These are phyloP conservation scores for Aureobasidium melanogenum DNA, from an alignment of 2,329 filamentous ascomycete genomes.

Conservation along the genomic window DNA sequence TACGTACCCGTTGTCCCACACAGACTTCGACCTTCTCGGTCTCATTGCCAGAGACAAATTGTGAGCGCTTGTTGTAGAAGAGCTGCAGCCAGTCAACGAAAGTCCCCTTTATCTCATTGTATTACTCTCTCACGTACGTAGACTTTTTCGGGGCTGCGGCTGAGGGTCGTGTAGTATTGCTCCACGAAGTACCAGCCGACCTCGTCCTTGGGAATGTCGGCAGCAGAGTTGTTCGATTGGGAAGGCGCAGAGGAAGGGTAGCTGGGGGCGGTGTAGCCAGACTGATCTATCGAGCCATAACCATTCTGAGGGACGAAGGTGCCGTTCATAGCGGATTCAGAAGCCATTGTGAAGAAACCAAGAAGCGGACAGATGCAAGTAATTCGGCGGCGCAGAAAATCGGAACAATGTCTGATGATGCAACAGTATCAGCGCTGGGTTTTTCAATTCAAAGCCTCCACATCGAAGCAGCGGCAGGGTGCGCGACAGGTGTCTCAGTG, in stretches of 20 bases:
- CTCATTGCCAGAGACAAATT: conserved; percentile 87
- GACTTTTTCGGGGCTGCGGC: conserved; percentile 87
- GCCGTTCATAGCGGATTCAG: conserved; percentile 38
- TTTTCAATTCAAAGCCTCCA: neutral
- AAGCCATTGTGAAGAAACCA: conserved; percentile 26
- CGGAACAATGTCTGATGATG: neutral
- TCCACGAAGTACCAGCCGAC: conserved; percentile 99
- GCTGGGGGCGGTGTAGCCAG: conserved; percentile 22
- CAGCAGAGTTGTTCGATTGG: conserved; percentile 16
- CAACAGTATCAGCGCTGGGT: neutral
- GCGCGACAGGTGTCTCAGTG: neutral
- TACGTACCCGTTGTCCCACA: conserved; percentile 73
- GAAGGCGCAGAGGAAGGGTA: conserved; percentile 16
- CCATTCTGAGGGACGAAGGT: conserved; percentile 35
- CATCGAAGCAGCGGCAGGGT: neutral
- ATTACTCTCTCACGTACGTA: conserved; percentile 41
- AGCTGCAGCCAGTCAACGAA: conserved; percentile 40
- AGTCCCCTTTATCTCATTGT: neutral
- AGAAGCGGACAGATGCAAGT: neutral
- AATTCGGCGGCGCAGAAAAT: neutral
- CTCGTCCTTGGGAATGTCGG: conserved; percentile 68
- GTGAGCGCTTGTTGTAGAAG: conserved; percentile 93
- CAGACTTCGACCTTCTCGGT: conserved; percentile 80
- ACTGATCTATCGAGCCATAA: conserved; percentile 30
- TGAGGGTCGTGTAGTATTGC: conserved; percentile 97